These are phyloP conservation scores for Spathaspora hagerdaliae DNA, from an alignment of 805 yeast species.

Conservation along the genomic window DNA sequence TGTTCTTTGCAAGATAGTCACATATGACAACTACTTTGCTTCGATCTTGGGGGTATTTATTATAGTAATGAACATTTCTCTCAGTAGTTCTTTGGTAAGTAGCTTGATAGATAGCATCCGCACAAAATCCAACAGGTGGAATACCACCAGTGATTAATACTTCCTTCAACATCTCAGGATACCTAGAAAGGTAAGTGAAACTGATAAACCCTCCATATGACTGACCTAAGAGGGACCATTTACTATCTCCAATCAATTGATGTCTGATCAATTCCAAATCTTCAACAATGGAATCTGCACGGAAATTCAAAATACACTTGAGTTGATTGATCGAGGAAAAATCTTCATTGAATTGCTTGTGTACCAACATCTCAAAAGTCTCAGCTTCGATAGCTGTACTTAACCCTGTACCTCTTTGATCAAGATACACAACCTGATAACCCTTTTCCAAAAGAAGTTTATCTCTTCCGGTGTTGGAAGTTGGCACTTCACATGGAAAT, in stretches of 20 bases:
- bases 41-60: conserved; percentile 46
- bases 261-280: conserved; percentile 47
- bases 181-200: conserved; percentile 46
- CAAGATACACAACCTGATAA: conserved; percentile 43
- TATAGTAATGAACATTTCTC: conserved; percentile 45
- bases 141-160: conserved; percentile 55
- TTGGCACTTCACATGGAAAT: conserved; percentile 39
- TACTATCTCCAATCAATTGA: conserved; percentile 27
- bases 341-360: conserved; percentile 6
- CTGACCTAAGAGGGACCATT: conserved; percentile 55
- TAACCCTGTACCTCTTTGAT: conserved; percentile 62
- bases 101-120: conserved; percentile 47
- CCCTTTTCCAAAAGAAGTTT: conserved; percentile 38
- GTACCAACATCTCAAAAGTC: conserved; percentile 16
- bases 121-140: conserved; percentile 45
- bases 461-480: conserved; percentile 30
- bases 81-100: conserved; percentile 45
- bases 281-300: conserved; percentile 51
- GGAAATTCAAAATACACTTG: conserved; percentile 38
- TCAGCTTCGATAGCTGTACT: conserved; percentile 43
- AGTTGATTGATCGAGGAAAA: conserved; percentile 23
- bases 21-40: conserved; percentile 33
- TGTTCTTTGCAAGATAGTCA: conserved; percentile 23
- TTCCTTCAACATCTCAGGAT: conserved; percentile 37
- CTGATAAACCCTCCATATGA: conserved; percentile 54